phyloP scores from a whole-genome alignment of 306 rosid species.

The Purshia tridentata region DNA sequence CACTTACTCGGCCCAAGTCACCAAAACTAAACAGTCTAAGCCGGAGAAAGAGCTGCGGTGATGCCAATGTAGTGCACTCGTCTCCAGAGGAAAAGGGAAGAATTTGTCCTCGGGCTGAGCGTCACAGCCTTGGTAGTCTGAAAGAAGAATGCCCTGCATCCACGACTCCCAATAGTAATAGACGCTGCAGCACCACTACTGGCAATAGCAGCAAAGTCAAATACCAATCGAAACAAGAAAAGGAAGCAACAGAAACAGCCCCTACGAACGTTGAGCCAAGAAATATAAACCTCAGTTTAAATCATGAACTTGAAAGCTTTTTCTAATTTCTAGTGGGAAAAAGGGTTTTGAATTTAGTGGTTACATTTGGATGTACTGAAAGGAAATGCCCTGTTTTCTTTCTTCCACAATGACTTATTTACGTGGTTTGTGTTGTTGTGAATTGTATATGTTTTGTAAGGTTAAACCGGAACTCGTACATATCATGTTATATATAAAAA shows the following conservation, averaged over 20 bases:
- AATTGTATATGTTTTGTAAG: conserved; percentile 89
- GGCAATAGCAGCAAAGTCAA: conserved; percentile 38
- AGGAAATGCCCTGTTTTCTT: conserved; percentile 53
- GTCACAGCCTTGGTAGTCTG: conserved; percentile 53
- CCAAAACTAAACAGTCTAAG: conserved; percentile 70
- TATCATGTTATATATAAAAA: conserved; percentile 47
- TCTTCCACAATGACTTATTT: conserved; percentile 59
- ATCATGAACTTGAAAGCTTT: conserved; percentile 43
- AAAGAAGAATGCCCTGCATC: conserved; percentile 34
- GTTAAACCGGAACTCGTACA: conserved; percentile 49
- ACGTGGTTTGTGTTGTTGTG: conserved; percentile 52
- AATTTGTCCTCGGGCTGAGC: conserved; percentile 44
- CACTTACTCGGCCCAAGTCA: conserved; percentile 87
- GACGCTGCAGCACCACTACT: conserved; percentile 29
- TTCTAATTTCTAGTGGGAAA: conserved; percentile 41
- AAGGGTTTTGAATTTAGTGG: conserved; percentile 36
- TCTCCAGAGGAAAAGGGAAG: conserved; percentile 35
- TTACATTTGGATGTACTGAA: conserved; percentile 44
- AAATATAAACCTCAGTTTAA: conserved; percentile 62
- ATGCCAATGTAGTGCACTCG: conserved; percentile 31
- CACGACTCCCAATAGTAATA: conserved; percentile 34
- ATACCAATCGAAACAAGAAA: conserved; percentile 44
- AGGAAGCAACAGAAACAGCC: conserved; percentile 41
- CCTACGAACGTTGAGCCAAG: conserved; percentile 45
- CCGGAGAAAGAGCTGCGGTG: conserved; percentile 88